Conservation (phyloP, 2,329 filamentous ascomycete species). For the Cyphellophora attinorum region DNA sequence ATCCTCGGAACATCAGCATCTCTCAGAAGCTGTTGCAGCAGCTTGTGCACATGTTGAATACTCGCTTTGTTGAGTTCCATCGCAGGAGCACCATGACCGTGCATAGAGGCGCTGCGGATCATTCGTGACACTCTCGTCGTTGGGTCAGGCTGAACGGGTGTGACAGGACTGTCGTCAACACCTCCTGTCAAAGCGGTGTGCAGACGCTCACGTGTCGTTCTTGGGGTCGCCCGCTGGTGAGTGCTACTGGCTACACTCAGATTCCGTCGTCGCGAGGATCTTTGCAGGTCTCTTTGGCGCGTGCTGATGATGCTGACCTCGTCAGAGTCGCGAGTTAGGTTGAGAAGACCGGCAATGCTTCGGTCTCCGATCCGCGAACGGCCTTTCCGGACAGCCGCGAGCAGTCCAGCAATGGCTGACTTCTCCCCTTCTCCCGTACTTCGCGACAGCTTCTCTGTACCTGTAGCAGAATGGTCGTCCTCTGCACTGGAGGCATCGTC, state of each 20-base stretch:
- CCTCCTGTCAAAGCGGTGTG: constrained; percentile 29
- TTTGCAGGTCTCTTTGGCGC: constrained; percentile 49
- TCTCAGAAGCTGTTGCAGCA: constrained; percentile 72
- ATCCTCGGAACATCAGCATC: constrained; percentile 66
- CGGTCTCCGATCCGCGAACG: constrained; percentile 65
- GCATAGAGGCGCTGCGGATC: constrained; percentile 75
- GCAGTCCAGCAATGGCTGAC: constrained; percentile 59
- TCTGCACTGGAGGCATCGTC: constrained; percentile 78
- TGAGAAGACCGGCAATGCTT: constrained; percentile 61
- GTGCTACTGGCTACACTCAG: constrained; percentile 71
- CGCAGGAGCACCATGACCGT: constrained; percentile 61
- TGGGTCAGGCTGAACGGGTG: constrained; percentile 23
- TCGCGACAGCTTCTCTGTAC: constrained; percentile 52
- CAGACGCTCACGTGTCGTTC: constrained; percentile 50
- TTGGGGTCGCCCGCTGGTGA: constrained; percentile 61
- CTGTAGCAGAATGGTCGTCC: constrained; percentile 82
- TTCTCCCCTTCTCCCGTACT: constrained; percentile 64
- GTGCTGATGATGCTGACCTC: constrained; percentile 54
- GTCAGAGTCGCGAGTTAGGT: constrained; percentile 56
- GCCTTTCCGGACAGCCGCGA: constrained; percentile 66
- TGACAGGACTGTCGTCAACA: constrained; percentile 37
- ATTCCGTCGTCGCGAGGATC: constrained; percentile 65
- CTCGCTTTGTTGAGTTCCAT: constrained; percentile 81
- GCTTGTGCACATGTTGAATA: constrained; percentile 73
- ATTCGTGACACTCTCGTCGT: constrained; percentile 33